These are phyloP conservation scores for Neonectria magnoliae DNA, from an alignment of 2,329 filamentous ascomycete species.

Conservation along the genomic window DNA sequence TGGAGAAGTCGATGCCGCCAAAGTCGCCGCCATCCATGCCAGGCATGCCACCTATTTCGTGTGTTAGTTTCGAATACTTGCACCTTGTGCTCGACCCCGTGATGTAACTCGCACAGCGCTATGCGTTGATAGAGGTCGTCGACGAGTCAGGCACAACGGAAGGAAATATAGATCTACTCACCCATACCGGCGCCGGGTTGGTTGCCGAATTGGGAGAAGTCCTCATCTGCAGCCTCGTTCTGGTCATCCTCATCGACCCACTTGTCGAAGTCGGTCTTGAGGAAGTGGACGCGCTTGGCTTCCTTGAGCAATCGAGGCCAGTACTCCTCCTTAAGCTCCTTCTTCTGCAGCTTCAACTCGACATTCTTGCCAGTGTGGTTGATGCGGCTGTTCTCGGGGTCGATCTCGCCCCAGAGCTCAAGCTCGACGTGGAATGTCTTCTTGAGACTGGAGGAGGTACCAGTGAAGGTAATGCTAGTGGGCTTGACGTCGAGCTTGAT, in stretches of 20 bases:
- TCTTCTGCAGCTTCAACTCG: conserved; percentile 94
- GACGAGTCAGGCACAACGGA: not conserved
- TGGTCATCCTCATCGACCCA: conserved; percentile 99
- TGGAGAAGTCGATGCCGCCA: conserved; percentile 92
- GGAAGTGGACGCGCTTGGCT: conserved; percentile 87
- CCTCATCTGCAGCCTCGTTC: conserved; percentile 86
- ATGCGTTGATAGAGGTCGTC: not conserved
- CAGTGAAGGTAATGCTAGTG: conserved; percentile 81
- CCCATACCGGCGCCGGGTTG: conserved; percentile 65
- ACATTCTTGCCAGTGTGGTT: conserved; percentile 90
- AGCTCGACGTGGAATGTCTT: conserved; percentile 86
- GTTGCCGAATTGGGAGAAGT: conserved; percentile 72
- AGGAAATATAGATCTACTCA: conserved; percentile 47
- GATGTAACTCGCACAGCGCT: not conserved
- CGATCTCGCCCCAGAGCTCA: conserved; percentile 91
- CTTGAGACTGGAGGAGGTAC: conserved; percentile 85
- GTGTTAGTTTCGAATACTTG: not conserved
- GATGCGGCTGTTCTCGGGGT: conserved; percentile 82
- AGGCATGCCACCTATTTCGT: conserved; percentile 60
- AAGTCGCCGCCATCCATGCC: conserved; percentile 73
- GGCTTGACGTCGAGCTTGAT: conserved; percentile 87
- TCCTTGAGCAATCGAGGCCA: conserved; percentile 97
- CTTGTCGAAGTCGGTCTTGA: conserved; percentile 99
- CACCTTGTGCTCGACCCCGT: conserved; percentile 4
- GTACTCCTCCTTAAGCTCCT: conserved; percentile 92